Evolutionary conservation across 2,329 filamentous ascomycete genomes (phyloP).

Genomic region (Curvularia lunata): DNA sequence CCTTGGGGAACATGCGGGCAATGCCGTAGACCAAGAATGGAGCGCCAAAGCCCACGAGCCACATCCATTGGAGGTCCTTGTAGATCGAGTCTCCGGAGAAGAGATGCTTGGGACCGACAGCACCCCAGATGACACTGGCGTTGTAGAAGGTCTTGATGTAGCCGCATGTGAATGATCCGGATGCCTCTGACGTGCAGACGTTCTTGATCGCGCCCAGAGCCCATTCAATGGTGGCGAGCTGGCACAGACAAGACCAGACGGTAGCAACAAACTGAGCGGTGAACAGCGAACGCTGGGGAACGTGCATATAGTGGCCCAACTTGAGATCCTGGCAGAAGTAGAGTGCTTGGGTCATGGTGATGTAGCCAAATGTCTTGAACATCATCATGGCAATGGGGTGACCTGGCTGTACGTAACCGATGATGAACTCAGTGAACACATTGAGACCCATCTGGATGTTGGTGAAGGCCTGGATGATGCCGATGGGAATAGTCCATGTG

Average conservation of each 20-base stretch:
- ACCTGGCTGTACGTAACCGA: not conserved
- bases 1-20: not conserved
- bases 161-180: not conserved
- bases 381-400: not conserved
- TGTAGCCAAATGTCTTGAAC: slow-evolving; percentile 1
- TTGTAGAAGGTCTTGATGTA: slow-evolving; percentile 1
- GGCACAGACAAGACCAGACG: not conserved
- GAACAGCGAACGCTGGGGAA: not conserved
- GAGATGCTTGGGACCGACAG: not conserved
- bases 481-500: not conserved
- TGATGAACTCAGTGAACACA: not conserved
- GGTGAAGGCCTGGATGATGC: not conserved
- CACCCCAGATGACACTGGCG: slow-evolving; percentile 1
- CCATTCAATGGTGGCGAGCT: not conserved
- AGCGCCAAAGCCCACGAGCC: not conserved
- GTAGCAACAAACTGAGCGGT: not conserved
- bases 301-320: not conserved
- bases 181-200: not conserved
- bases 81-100: not conserved
- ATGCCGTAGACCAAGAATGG: not conserved
- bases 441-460: slow-evolving; percentile 1
- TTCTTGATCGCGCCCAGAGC: not conserved
- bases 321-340: slow-evolving; percentile 2
- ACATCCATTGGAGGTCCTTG: not conserved
- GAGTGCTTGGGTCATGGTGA: not conserved